These are phyloP conservation scores for Sarocladium oryzae DNA, from an alignment of 2,329 filamentous ascomycete species.

Conservation along the genomic window DNA sequence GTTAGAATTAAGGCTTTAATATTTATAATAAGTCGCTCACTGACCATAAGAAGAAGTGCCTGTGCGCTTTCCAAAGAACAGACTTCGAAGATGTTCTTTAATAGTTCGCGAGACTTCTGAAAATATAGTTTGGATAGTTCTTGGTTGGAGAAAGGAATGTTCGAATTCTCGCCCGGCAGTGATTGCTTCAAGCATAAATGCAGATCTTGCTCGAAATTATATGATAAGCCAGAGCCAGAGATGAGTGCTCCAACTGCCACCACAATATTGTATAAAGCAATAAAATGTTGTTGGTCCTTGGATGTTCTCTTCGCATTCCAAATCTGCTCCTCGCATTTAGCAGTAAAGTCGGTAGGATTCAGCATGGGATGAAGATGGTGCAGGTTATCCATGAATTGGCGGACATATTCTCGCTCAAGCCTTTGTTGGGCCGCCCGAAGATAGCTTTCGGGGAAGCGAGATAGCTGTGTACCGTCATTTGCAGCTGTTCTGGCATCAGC, in stretches of 20 bases:
- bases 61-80: background rate
- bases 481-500: background rate
- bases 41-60: constrained; percentile 3
- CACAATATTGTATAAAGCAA: constrained; percentile 1
- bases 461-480: background rate
- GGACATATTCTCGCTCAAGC: background rate
- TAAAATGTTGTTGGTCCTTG: background rate
- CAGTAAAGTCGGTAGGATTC: background rate
- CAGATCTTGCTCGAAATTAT: background rate
- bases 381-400: constrained; percentile 2
- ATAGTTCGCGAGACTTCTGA: background rate
- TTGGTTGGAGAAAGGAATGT: background rate
- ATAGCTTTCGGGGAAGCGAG: background rate
- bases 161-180: background rate
- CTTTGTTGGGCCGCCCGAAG: background rate
- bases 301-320: background rate
- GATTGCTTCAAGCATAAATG: background rate
- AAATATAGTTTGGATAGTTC: constrained; percentile 1
- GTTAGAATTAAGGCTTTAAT: background rate
- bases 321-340: background rate
- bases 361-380: constrained; percentile 4
- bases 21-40: too few relatives aligned
- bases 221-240: background rate
- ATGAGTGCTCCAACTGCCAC: constrained; percentile 3
- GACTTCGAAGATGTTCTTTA: constrained; percentile 3